Conservation (phyloP, 495 filamentous ascomycete species). For the Recurvomyces mirabilis region DNA sequence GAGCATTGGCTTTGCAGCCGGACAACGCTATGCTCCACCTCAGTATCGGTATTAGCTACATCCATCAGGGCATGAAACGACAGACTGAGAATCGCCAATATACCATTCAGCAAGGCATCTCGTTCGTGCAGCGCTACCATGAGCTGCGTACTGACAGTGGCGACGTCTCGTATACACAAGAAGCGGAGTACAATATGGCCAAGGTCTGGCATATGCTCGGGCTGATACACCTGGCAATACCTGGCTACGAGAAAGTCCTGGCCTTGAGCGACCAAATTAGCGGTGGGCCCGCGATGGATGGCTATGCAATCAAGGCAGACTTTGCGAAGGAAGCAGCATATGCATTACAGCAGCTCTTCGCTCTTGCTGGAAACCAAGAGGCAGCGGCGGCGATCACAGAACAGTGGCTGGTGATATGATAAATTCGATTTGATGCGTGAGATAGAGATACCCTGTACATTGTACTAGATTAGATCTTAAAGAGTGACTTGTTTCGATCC, state of each 20-base stretch:
- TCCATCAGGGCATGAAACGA: constrained; percentile 77
- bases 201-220: constrained; percentile 73
- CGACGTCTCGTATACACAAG: constrained; percentile 48
- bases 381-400: constrained; percentile 48
- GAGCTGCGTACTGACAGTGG: constrained; percentile 36
- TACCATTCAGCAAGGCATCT: constrained; percentile 68
- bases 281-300: constrained; percentile 24
- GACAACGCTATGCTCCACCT: constrained; percentile 68
- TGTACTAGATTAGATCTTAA: too few species aligned
- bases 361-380: constrained; percentile 47
- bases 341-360: constrained; percentile 58
- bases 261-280: constrained; percentile 37
- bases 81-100: constrained; percentile 83
- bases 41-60: constrained; percentile 58
- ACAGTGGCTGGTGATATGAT: constrained; percentile 45
- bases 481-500: too few species aligned
- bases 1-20: constrained; percentile 69
- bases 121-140: constrained; percentile 72
- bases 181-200: constrained; percentile 84
- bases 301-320: constrained; percentile 39
- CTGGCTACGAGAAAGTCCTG: constrained; percentile 57
- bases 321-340: constrained; percentile 65
- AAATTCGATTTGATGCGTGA: too few species aligned
- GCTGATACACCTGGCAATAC: constrained; percentile 61
- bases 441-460: too few species aligned